Percentiles rank a stretch among this genome's conserved stretches.
Conservation (phyloP, 176 grass and related monocot species). For the Rhipidocladum racemiflorum region DNA sequence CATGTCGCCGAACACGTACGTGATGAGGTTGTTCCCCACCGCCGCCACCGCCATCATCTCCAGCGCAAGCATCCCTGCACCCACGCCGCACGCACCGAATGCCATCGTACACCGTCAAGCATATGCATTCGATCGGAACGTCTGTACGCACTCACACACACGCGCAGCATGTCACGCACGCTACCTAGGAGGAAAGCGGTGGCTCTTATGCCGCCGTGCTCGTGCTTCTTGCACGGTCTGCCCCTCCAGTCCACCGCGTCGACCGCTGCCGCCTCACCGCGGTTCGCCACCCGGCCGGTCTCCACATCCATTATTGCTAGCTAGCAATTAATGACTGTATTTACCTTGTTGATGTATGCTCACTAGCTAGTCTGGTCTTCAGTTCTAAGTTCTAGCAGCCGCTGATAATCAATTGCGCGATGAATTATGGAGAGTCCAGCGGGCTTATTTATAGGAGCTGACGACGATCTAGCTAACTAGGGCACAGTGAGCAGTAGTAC, state of each 20-base stretch:
- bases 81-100: neutral
- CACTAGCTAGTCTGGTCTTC: neutral
- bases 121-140: neutral
- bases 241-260: conserved; percentile 59
- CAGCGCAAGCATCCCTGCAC: conserved; percentile 47
- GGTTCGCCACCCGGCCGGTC: neutral
- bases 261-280: neutral
- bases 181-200: conserved; percentile 52
- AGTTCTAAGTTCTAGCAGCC: neutral
- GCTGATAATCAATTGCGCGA: neutral
- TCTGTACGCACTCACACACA: neutral
- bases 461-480: too few relatives aligned
- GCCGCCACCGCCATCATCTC: conserved; percentile 60
- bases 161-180: neutral
- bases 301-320: conserved; percentile 34
- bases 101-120: neutral
- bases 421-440: neutral
- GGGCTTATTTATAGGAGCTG: neutral
- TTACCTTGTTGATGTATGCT: too few relatives aligned
- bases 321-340: neutral
- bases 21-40: conserved; percentile 63
- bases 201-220: conserved; percentile 66
- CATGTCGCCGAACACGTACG: conserved; percentile 55
- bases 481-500: too few relatives aligned
- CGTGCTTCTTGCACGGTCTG: conserved; percentile 38